Evolutionary conservation across 352 stramenopile genomes (phyloP), one percentile per base, ranked within the genome.

Genomic region (Phytophthora chlamydospora): DNA sequence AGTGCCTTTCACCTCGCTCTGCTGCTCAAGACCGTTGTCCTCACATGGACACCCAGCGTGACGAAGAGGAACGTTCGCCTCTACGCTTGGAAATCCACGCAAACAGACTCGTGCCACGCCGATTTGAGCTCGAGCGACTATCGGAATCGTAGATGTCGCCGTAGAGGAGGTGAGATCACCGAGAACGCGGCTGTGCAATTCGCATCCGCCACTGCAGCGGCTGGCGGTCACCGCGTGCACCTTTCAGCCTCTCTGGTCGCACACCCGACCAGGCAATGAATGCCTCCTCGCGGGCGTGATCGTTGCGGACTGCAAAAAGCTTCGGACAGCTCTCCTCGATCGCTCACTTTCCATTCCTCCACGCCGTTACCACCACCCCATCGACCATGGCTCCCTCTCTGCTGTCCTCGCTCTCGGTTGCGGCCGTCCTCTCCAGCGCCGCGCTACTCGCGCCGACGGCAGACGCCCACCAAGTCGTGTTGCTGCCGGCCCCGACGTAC

Each of bases 381-480:
- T 24, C 13, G 19, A 14, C 10, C 27, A 71, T 71, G 62, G 43
- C 49, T 38, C 56, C 43, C 35, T 72, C 68, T 9, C 44, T 76
- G 4, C 9, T 74, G 16, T 62, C 66, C 11, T 60, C 66, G 27
- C 55, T 82, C 40, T 59, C 46, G 11, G 56, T 73, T 35, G 62
- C 56, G 35, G 58, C 55, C 12, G 47, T 55, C 14, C 55, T 78
- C 13, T 75, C 66, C 17, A 71, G 55, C n/a, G 43, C 48, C 2
- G 62, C 60, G n/a, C n/a, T 79, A 19, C 44, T 71, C 2, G 56
- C 58, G 6, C 34, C 71, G 2, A 62, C 54, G 16, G 47, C 63
- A 4, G 55, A 76, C 16, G 74, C 71, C 4, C 74, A 83, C 54
- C 68, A 78, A 41, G 68, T 74, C 48, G 71, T 83, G 38, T 68